phyloP scores from a whole-genome alignment of 208 protist genomes.

The Trypanosoma brucei region DNA sequence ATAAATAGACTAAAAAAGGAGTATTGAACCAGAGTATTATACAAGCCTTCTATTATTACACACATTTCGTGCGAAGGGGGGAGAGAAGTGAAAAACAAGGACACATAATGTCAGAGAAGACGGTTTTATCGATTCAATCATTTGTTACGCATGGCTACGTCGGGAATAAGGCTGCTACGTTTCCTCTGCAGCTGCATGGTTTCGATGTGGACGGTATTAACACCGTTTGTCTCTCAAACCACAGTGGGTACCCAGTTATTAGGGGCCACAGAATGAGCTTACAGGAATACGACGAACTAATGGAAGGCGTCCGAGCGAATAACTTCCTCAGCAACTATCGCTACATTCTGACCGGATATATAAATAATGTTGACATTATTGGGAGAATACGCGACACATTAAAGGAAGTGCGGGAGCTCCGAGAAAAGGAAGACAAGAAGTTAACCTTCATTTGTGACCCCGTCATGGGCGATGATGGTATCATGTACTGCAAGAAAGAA shows the following conservation, averaged over 20 bases:
- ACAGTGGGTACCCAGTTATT: conserved; percentile 92
- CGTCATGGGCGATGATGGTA: conserved; percentile 92
- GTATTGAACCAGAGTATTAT: neutral
- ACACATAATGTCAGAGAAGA: conserved; percentile 28
- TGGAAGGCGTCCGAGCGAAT: conserved; percentile 87
- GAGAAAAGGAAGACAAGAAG: conserved; percentile 31
- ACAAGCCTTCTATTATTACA: neutral
- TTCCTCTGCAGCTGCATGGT: conserved; percentile 92
- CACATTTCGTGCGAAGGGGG: neutral
- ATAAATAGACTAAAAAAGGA: neutral
- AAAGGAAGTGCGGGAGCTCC: conserved; percentile 48
- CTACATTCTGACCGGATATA: conserved; percentile 93
- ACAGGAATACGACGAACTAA: conserved; percentile 66
- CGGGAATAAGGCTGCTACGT: conserved; percentile 93
- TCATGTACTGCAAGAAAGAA: conserved; percentile 92
- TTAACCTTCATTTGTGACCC: conserved; percentile 91
- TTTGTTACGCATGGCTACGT: conserved; percentile 96
- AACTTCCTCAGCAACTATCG: conserved; percentile 74
- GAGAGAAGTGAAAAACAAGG: conserved; percentile 3
- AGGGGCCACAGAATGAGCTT: conserved; percentile 83
- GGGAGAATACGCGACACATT: conserved; percentile 52
- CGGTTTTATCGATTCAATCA: conserved; percentile 92
- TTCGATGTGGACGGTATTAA: conserved; percentile 94
- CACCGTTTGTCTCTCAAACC: conserved; percentile 93
- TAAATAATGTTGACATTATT: conserved; percentile 88